Evolutionary conservation across 768 basidiomycete species (phyloP).

Genomic region (Sporobolomyces pararoseus): DNA sequence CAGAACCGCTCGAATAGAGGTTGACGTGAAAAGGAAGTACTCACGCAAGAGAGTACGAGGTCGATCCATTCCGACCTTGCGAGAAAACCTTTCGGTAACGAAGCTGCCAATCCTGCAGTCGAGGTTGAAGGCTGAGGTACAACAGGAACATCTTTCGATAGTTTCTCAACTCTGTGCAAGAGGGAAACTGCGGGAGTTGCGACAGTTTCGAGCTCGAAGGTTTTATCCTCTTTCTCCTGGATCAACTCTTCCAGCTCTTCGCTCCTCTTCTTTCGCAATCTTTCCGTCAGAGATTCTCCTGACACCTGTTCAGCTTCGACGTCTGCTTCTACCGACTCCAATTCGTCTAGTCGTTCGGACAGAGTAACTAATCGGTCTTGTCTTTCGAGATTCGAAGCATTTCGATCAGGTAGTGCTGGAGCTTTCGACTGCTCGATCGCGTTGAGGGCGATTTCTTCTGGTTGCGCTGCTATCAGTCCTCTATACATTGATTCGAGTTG

Average conservation of each 20-base stretch:
- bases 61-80: conserved; percentile 59
- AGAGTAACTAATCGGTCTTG: conserved; percentile 42
- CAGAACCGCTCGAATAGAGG: no score
- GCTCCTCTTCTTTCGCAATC: neutral
- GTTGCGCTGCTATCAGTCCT: conserved; percentile 49
- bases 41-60: conserved; percentile 57
- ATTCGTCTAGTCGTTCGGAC: conserved; percentile 35
- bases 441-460: conserved; percentile 24
- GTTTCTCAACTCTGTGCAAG: neutral
- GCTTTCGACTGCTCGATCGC: conserved; percentile 20
- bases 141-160: neutral
- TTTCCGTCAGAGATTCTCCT: neutral
- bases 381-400: conserved; percentile 1
- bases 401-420: conserved; percentile 25
- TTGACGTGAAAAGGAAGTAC: conserved; percentile 42
- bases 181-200: neutral
- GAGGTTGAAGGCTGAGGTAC: conserved; percentile 4
- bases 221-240: neutral
- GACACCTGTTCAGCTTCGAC: neutral
- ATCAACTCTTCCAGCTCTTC: neutral
- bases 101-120: conserved; percentile 3
- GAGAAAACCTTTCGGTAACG: conserved; percentile 55
- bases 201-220: neutral
- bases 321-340: conserved; percentile 42
- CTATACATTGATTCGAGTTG: conserved; percentile 53